Conservation (phyloP, 1,284 basidiomycete genomes). For the Pseudozyma tsukubaensis region DNA sequence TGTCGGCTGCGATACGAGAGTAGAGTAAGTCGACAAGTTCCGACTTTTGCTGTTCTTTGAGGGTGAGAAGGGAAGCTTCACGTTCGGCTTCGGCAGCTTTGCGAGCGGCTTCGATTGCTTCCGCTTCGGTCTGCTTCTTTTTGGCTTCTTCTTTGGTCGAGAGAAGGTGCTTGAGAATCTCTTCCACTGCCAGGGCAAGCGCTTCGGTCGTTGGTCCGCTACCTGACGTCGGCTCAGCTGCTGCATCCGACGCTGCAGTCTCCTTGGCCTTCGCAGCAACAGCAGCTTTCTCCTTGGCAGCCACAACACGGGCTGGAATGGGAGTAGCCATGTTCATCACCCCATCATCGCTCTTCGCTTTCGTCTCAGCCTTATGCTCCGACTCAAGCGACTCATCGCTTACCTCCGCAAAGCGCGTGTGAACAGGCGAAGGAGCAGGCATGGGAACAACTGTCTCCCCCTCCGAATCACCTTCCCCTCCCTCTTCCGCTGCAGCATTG, state of each 20-base stretch:
- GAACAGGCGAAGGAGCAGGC: conserved; percentile 36
- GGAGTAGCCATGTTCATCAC: conserved; percentile 35
- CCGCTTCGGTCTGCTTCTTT: conserved; percentile 31
- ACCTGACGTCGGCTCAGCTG: conserved; percentile 3
- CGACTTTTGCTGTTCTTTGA: conserved; percentile 46
- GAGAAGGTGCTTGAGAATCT: conserved; percentile 63
- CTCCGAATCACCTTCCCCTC: conserved; percentile 1
- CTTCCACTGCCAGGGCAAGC: conserved; percentile 59
- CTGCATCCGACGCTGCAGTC: not conserved
- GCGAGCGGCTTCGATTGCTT: conserved; percentile 31
- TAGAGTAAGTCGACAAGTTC: conserved; percentile 53
- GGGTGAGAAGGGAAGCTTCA: conserved; percentile 20
- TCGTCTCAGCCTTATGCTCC: conserved; percentile 2
- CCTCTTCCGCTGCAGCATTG: conserved; percentile 8
- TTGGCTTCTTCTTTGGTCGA: conserved; percentile 57
- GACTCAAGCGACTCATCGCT: conserved; percentile 30
- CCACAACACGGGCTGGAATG: conserved; percentile 18
- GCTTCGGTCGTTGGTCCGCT: conserved; percentile 33
- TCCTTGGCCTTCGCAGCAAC: not conserved
- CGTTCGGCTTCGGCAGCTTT: conserved; percentile 29
- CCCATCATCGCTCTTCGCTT: not conserved
- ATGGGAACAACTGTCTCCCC: conserved; percentile 32
- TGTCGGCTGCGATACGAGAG: conserved; percentile 32
- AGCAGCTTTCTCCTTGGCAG: not conserved
- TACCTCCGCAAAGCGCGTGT: conserved; percentile 27